Evolutionary conservation across 192 early-diverging fungal genomes (phyloP), one percentile per base, ranked within the genome.

Genomic region (Coemansia sp.): DNA sequence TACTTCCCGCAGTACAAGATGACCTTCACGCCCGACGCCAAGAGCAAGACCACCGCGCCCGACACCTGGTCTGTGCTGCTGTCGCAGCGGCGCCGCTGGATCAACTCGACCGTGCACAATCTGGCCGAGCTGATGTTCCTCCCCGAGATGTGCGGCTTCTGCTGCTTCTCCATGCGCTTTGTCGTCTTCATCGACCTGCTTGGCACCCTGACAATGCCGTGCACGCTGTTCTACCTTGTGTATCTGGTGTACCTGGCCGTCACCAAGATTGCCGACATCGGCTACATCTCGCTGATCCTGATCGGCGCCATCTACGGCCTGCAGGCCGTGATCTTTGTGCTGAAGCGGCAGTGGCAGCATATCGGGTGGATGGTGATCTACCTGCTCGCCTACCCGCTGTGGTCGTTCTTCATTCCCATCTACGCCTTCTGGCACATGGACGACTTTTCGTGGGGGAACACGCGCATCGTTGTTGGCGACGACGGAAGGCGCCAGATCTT

Each of bases 351-450:
- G 71, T 91, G 89, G 89, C 89, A 91, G 62, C 89, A 92, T 52
- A 85, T 92, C 61, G 91, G 91, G 2, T 91, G 91, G 91, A 92
- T 92, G 91, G 70, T 90, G 41, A 90, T 92, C 51, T 98, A 98
- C 75, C 84, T 98, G 16, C 73, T 96, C 2, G 93, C 92, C 7
- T 92, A 95, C 49, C 95, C 97, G 10, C 73, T 98, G n/a, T 98
- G 93, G 72, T 92, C 90, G 15, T 93, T 94, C 68, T 91, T 92
- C 73, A 88, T 98, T 49, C 96, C 96, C 0, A 69, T 98, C 45
- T 98, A 98, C 70, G 87, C 95, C 1, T 97, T 98, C 88, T 96
- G 94, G 96, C 94, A 98, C 83, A 94, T 96, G 87, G 96, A 98
- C 68, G 96, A 98, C 71, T 98, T 98, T 73, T 93, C 92, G 4